These are phyloP conservation scores for Daldinia eschscholtzii DNA, from an alignment of 2,329 filamentous ascomycete species.

Conservation along the genomic window DNA sequence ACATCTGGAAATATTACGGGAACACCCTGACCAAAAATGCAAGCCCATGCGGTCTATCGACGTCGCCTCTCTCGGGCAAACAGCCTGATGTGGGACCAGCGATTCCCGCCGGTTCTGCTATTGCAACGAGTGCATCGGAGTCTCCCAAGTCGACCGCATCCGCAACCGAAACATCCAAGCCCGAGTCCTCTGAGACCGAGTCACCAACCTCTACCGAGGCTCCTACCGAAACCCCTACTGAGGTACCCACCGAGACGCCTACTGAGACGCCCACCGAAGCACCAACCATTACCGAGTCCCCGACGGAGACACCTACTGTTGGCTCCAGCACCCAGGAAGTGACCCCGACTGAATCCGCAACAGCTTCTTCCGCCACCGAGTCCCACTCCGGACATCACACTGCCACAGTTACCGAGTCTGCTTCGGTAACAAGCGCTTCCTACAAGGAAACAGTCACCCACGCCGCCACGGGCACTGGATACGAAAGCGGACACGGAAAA, in stretches of 20 bases:
- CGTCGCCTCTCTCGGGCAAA: slow-evolving; percentile 37
- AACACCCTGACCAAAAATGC: slow-evolving; percentile 53
- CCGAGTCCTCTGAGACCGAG: slow-evolving; percentile 17
- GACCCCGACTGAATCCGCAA: slow-evolving; percentile 4
- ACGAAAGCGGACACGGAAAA: slow-evolving; percentile 21
- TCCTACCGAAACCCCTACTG: not conserved
- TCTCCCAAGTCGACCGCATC: slow-evolving; percentile 19
- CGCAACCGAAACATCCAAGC: slow-evolving; percentile 2
- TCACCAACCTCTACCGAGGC: slow-evolving; percentile 9
- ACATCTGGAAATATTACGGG: slow-evolving; percentile 59
- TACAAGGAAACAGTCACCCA: not conserved
- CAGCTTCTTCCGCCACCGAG: slow-evolving; percentile 8
- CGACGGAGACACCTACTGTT: slow-evolving; percentile 1
- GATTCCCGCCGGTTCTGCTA: slow-evolving; percentile 31
- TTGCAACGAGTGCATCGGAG: slow-evolving; percentile 11
- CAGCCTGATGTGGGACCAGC: slow-evolving; percentile 43
- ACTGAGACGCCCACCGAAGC: not conserved
- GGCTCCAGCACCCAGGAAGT: slow-evolving; percentile 1
- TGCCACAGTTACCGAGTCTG: slow-evolving; percentile 8
- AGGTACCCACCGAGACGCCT: not conserved
- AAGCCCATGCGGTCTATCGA: slow-evolving; percentile 48
- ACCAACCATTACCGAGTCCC: not conserved
- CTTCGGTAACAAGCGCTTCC: slow-evolving; percentile 9
- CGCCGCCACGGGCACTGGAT: slow-evolving; percentile 22
- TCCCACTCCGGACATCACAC: slow-evolving; percentile 20